A percentile compares a stretch with the other conserved stretches of the same genome.
Conservation (phyloP, 2,329 filamentous ascomycete species). For the Claviceps spartinae region DNA sequence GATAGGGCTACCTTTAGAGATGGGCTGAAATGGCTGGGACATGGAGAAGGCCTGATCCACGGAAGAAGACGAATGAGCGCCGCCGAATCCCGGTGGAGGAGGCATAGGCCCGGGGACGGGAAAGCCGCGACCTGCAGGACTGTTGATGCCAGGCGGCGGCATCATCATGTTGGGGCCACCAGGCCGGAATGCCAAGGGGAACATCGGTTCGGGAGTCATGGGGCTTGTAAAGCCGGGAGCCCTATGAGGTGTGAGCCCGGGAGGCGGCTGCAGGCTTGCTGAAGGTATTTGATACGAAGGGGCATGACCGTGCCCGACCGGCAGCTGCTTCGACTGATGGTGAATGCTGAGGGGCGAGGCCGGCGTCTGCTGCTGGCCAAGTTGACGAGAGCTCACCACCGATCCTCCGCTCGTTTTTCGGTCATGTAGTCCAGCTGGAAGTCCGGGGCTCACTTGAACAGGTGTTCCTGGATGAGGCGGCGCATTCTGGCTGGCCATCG, state of each 20-base stretch:
- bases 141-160: slow-evolving; percentile 37
- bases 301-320: slow-evolving; percentile 24
- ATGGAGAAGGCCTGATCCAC: slow-evolving; percentile 19
- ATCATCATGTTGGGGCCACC: slow-evolving; percentile 30
- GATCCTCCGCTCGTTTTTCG: slow-evolving; percentile 40
- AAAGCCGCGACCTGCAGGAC: slow-evolving; percentile 29
- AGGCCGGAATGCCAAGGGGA: slow-evolving; percentile 33
- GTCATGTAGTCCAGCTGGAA: slow-evolving; percentile 37
- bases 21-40: slow-evolving; percentile 15
- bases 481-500: slow-evolving; percentile 37
- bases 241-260: slow-evolving; percentile 21
- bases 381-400: slow-evolving; percentile 16
- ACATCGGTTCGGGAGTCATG: slow-evolving; percentile 39
- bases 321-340: neutral
- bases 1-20: slow-evolving; percentile 21
- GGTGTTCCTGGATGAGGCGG: slow-evolving; percentile 50
- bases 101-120: slow-evolving; percentile 22
- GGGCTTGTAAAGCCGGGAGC: slow-evolving; percentile 42
- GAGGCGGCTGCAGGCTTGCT: slow-evolving; percentile 39
- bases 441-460: slow-evolving; percentile 50
- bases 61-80: slow-evolving; percentile 11
- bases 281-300: slow-evolving; percentile 42
- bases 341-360: slow-evolving; percentile 44
- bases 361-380: slow-evolving; percentile 14
- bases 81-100: slow-evolving; percentile 22